Evolutionary conservation across 1,139 yeast genomes (phyloP).

Genomic region (Candida freyschussii): DNA sequence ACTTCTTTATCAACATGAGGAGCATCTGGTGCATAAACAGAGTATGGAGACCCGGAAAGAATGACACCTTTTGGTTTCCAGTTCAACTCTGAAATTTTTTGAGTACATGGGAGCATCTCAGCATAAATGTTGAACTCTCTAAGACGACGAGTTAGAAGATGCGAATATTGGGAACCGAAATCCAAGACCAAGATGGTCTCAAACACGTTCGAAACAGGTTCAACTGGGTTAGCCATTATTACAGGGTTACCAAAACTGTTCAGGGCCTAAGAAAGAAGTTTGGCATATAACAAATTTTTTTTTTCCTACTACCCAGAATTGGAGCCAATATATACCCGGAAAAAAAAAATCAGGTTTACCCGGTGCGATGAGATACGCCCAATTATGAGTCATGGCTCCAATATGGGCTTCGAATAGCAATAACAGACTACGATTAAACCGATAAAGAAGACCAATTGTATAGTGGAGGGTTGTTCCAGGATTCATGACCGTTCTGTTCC

Average conservation of each 20-base stretch:
- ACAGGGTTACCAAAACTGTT: too few relatives aligned
- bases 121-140: constrained; percentile 98
- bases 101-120: constrained; percentile 99
- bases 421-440: too few relatives aligned
- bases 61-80: constrained; percentile 98
- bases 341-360: too few relatives aligned
- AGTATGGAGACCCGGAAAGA: constrained; percentile 96
- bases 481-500: constrained; percentile 26
- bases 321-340: too few relatives aligned
- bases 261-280: too few relatives aligned
- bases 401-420: too few relatives aligned
- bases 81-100: constrained; percentile 81
- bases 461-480: too few relatives aligned
- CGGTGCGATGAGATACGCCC: too few relatives aligned
- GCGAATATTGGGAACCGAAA: constrained; percentile 98
- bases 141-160: constrained; percentile 91
- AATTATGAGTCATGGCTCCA: too few relatives aligned
- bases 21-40: constrained; percentile 90
- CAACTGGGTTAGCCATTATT: constrained; percentile 24
- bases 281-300: too few relatives aligned
- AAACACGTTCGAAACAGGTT: constrained; percentile 69
- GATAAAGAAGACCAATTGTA: too few relatives aligned
- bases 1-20: constrained; percentile 97
- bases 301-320: too few relatives aligned
- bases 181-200: constrained; percentile 97